Conservation (phyloP, 2,329 filamentous ascomycete genomes). For the Albifimbria verrucaria region DNA sequence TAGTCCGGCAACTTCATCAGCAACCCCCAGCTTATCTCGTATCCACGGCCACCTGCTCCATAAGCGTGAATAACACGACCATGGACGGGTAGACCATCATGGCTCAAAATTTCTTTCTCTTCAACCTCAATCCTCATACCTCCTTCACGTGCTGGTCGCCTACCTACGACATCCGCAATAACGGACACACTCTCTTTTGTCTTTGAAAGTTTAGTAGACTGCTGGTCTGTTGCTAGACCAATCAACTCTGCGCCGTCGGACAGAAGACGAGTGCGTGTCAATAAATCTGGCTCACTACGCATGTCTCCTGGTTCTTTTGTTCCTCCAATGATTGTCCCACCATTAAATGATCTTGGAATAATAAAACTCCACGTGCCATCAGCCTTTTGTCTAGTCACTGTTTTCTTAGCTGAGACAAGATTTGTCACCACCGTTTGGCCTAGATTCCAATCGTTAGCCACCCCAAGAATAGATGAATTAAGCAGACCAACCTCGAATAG, state of each 20-base stretch:
- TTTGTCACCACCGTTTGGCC: slow-evolving; percentile 35
- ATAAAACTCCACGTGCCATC: slow-evolving; percentile 63
- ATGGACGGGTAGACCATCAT: neutral
- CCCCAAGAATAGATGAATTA: neutral
- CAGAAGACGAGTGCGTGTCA: slow-evolving; percentile 36
- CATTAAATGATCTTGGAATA: slow-evolving; percentile 58
- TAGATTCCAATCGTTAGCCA: slow-evolving; percentile 12
- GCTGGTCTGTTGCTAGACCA: neutral
- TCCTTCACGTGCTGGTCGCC: slow-evolving; percentile 41
- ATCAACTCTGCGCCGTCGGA: neutral
- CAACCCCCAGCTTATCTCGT: slow-evolving; percentile 61
- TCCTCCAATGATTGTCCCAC: slow-evolving; percentile 64
- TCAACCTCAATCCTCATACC: slow-evolving; percentile 40
- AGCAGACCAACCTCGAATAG: slow-evolving; percentile 24
- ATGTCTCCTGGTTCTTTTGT: slow-evolving; percentile 61
- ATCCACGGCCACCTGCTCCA: slow-evolving; percentile 59
- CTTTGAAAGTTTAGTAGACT: slow-evolving; percentile 6
- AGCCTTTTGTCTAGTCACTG: slow-evolving; percentile 57
- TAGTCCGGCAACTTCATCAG: slow-evolving; percentile 38
- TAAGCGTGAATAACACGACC: slow-evolving; percentile 50
- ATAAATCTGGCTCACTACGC: slow-evolving; percentile 43
- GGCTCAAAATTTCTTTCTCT: slow-evolving; percentile 3
- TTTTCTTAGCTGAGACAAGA: slow-evolving; percentile 27
- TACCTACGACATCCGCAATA: slow-evolving; percentile 42
- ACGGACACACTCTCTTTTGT: slow-evolving; percentile 31